phyloP scores from a whole-genome alignment of 2,329 filamentous ascomycete species.

The Neofusicoccum parvum region DNA sequence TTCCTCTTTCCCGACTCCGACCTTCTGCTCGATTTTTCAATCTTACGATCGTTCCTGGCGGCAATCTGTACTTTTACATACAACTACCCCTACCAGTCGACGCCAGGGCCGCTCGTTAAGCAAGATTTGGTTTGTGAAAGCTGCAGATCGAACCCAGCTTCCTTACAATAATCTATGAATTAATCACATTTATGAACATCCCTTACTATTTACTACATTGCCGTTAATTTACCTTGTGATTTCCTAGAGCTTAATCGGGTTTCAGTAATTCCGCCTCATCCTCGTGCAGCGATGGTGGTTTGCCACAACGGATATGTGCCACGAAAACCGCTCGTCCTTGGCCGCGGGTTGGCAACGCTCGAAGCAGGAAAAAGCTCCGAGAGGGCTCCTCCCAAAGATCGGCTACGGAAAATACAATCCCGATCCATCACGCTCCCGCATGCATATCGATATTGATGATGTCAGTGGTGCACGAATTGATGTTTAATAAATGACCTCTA shows the following conservation, averaged over 20 bases:
- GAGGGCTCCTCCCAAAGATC: background rate
- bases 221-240: too few species aligned
- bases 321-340: background rate
- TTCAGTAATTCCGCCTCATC: too few species aligned
- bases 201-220: too few species aligned
- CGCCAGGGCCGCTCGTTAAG: conserved; percentile 6
- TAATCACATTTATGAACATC: too few species aligned
- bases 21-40: too few species aligned
- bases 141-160: background rate
- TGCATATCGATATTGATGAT: background rate
- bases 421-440: background rate
- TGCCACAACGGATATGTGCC: too few species aligned
- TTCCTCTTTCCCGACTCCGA: too few species aligned
- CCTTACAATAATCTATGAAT: background rate
- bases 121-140: too few species aligned
- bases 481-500: background rate
- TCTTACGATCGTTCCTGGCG: background rate
- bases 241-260: too few species aligned
- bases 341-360: background rate
- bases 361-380: background rate
- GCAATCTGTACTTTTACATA: background rate
- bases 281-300: too few species aligned
- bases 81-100: background rate
- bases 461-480: background rate
- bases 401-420: background rate